These are phyloP conservation scores for Geosmithia flava DNA, from an alignment of 2,329 filamentous ascomycete species.

Conservation along the genomic window DNA sequence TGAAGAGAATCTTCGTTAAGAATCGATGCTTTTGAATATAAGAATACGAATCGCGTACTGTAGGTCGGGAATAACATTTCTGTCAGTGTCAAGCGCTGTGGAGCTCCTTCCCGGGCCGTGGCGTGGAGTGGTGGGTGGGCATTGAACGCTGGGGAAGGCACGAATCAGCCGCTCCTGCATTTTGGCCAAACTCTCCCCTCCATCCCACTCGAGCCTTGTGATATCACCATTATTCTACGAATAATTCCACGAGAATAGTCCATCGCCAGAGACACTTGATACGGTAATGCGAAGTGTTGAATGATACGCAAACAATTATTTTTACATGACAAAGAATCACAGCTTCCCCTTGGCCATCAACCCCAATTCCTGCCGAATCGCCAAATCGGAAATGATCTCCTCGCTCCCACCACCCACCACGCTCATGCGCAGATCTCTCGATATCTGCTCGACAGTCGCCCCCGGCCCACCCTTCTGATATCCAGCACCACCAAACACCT, in stretches of 20 bases:
- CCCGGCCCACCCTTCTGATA: slow-evolving; percentile 36
- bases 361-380: slow-evolving; percentile 31
- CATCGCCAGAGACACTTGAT: background rate
- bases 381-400: slow-evolving; percentile 39
- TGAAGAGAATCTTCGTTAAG: no score
- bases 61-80: no score
- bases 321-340: background rate
- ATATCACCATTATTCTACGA: no score
- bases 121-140: background rate
- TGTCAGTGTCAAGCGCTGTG: background rate
- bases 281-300: no score
- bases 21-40: no score
- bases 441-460: slow-evolving; percentile 38
- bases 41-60: no score
- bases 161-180: background rate
- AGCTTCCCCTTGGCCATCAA: slow-evolving; percentile 4
- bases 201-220: background rate
- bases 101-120: no score
- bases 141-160: background rate
- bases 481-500: slow-evolving; percentile 39
- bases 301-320: background rate
- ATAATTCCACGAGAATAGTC: no score
- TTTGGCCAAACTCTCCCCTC: background rate
- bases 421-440: slow-evolving; percentile 29
- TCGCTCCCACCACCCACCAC: slow-evolving; percentile 42